Evolutionary conservation across 768 basidiomycete genomes (phyloP).

Genomic region (Panaeolus papilionaceus): DNA sequence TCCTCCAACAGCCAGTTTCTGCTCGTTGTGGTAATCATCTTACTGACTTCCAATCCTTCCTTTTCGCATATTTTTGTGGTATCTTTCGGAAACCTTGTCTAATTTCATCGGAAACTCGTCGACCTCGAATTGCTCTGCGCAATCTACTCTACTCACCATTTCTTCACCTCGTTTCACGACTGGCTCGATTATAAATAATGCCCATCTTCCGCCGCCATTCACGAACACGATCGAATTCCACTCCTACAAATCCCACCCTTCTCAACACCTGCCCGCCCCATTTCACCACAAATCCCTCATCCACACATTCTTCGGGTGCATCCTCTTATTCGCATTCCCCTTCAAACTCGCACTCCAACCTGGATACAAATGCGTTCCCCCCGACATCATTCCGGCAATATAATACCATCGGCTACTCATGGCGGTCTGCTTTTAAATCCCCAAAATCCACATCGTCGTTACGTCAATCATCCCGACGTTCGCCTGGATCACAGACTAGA

Average conservation of each 20-base stretch:
- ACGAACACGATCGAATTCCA: slow-evolving; percentile 1
- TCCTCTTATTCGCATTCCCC: slow-evolving; percentile 11
- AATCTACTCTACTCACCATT: neutral
- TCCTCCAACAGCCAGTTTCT: neutral
- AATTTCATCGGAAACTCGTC: neutral
- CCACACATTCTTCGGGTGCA: neutral
- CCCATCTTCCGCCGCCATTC: slow-evolving; percentile 1
- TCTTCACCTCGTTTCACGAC: neutral
- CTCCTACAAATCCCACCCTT: neutral
- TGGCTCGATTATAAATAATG: neutral
- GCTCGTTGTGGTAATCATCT: neutral
- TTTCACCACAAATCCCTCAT: neutral
- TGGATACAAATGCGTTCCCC: neutral
- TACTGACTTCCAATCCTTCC: neutral
- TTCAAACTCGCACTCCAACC: neutral
- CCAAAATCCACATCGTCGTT: slow-evolving; percentile 4
- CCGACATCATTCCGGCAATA: slow-evolving; percentile 12
- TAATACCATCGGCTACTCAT: neutral
- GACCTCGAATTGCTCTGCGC: neutral
- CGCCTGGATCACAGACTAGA: slow-evolving; percentile 29
- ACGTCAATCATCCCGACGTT: neutral
- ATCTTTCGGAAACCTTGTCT: neutral
- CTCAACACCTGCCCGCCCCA: neutral
- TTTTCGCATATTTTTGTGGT: neutral
- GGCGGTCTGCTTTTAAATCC: slow-evolving; percentile 10